These are phyloP conservation scores for Melampsora americana DNA, from an alignment of 1,284 basidiomycete species.

Conservation along the genomic window DNA sequence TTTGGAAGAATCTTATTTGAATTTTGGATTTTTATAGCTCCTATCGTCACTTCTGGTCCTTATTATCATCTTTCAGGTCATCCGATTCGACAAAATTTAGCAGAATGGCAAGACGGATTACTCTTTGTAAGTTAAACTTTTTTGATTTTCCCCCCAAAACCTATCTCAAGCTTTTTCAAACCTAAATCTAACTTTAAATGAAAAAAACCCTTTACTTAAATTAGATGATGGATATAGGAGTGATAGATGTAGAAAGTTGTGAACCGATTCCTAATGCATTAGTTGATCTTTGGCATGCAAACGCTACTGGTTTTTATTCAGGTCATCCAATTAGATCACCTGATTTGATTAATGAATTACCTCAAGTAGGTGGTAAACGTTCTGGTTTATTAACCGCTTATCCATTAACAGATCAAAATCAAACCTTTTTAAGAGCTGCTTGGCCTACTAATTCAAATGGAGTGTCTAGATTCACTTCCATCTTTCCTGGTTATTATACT, in stretches of 20 bases:
- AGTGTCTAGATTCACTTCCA: conserved; percentile 65
- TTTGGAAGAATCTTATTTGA: no score
- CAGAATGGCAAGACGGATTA: conserved; percentile 42
- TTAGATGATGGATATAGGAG: conserved; percentile 64
- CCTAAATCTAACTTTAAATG: no score
- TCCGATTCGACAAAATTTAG: conserved; percentile 28
- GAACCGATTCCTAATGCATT: conserved; percentile 65
- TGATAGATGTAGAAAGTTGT: conserved; percentile 71
- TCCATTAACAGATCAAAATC: conserved; percentile 55
- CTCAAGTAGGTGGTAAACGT: conserved; percentile 52
- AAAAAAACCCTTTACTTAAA: no score
- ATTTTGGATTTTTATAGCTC: neutral
- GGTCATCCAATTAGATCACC: conserved; percentile 57
- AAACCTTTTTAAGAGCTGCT: conserved; percentile 64
- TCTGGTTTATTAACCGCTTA: conserved; percentile 55
- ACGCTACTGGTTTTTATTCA: conserved; percentile 57
- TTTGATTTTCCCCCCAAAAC: neutral
- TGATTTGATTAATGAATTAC: conserved; percentile 53
- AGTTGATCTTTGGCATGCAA: conserved; percentile 67
- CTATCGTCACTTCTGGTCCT: conserved; percentile 21
- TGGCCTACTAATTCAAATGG: conserved; percentile 67
- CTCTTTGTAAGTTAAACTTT: conserved; percentile 10
- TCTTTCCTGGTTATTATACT: conserved; percentile 65
- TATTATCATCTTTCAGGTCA: conserved; percentile 32
- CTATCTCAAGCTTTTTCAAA: conserved; percentile 7